Evolutionary conservation across 2,329 filamentous ascomycete species (phyloP).

Genomic region (Aspergillus clavatus): DNA sequence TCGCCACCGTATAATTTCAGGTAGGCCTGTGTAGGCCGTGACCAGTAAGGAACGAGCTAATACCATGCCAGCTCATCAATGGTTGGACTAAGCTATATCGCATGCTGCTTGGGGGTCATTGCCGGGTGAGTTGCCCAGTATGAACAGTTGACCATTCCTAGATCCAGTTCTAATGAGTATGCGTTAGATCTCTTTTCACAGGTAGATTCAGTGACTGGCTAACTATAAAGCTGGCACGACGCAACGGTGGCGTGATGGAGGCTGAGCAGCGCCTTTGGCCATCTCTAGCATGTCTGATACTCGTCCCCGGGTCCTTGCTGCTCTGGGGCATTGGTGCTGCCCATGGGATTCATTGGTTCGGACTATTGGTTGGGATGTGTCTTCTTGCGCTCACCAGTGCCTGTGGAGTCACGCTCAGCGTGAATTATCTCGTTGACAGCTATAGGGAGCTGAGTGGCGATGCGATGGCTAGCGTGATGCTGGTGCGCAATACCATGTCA

Average conservation of each 20-base stretch:
- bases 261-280: constrained; percentile 41
- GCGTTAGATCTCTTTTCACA: constrained; percentile 33
- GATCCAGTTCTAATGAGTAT: background rate
- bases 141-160: background rate
- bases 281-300: constrained; percentile 31
- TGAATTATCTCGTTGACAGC: constrained; percentile 41
- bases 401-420: constrained; percentile 34
- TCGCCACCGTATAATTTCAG: constrained; percentile 35
- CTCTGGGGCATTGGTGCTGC: constrained; percentile 42
- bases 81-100: constrained; percentile 37
- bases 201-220: constrained; percentile 39
- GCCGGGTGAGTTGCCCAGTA: constrained; percentile 21
- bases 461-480: constrained; percentile 41
- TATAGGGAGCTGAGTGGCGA: constrained; percentile 39
- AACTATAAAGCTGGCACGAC: constrained; percentile 35
- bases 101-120: constrained; percentile 32
- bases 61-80: constrained; percentile 28
- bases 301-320: constrained; percentile 32
- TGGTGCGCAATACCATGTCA: constrained; percentile 46
- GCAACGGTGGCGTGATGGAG: constrained; percentile 40
- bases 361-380: constrained; percentile 41
- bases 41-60: constrained; percentile 11
- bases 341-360: constrained; percentile 40
- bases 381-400: constrained; percentile 38
- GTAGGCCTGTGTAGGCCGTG: constrained; percentile 10